A percentile compares a stretch with the other conserved stretches of the same genome.
Evolutionary conservation across 495 filamentous ascomycete genomes (phyloP).

Genomic region (Mytilinidion resinicola): DNA sequence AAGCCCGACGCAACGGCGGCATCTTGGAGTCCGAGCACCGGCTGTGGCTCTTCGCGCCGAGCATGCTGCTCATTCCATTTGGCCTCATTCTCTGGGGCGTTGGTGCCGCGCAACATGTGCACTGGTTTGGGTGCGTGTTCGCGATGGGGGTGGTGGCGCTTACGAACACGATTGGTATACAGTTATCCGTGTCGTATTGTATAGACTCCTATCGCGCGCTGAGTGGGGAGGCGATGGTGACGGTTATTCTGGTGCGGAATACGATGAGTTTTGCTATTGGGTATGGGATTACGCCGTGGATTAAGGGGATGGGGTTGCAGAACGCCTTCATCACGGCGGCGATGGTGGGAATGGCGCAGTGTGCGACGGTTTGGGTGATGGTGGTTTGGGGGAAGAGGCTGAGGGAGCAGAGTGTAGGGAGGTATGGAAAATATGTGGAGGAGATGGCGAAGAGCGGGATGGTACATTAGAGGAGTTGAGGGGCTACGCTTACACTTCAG

Average conservation of each 20-base stretch:
- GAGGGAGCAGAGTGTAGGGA: constrained; percentile 34
- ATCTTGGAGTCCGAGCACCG: constrained; percentile 57
- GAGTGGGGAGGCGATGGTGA: constrained; percentile 56
- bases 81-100: constrained; percentile 64
- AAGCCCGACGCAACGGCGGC: constrained; percentile 57
- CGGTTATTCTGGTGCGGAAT: constrained; percentile 59
- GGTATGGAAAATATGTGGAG: constrained; percentile 42
- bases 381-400: constrained; percentile 48
- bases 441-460: constrained; percentile 36
- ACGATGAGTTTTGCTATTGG: constrained; percentile 59
- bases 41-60: constrained; percentile 52
- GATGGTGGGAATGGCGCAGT: constrained; percentile 52
- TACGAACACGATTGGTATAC: constrained; percentile 53
- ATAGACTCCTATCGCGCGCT: constrained; percentile 60
- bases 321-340: constrained; percentile 59
- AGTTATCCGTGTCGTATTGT: constrained; percentile 55
- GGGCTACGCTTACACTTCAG: too few relatives aligned
- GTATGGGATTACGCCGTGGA: constrained; percentile 60
- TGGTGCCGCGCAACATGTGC: constrained; percentile 48
- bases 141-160: constrained; percentile 56
- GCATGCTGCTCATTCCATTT: constrained; percentile 49
- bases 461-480: constrained; percentile 28
- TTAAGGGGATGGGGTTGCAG: constrained; percentile 53
- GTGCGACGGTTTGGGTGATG: constrained; percentile 49
- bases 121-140: constrained; percentile 49